These are phyloP conservation scores for Populus alba DNA, from an alignment of 345 rosid species.

Conservation along the genomic window DNA sequence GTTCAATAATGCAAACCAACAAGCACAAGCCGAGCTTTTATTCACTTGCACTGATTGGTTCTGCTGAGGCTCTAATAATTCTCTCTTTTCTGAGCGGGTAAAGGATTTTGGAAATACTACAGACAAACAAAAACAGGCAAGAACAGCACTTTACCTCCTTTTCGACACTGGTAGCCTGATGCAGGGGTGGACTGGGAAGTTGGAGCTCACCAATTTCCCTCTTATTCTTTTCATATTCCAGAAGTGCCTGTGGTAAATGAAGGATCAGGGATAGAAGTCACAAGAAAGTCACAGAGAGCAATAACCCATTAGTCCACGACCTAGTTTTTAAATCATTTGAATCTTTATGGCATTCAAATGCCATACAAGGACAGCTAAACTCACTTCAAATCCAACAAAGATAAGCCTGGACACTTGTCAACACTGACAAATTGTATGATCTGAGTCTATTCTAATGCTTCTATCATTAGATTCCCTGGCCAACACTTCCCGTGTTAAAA, in stretches of 20 bases:
- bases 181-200: conserved; percentile 56
- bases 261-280: conserved; percentile 18
- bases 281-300: background rate
- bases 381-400: background rate
- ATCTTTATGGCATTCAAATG: conserved; percentile 1
- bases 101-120: conserved; percentile 1
- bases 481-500: background rate
- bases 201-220: conserved; percentile 67
- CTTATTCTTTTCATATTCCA: conserved; percentile 80
- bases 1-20: background rate
- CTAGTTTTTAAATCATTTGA: background rate
- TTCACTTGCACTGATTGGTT: background rate
- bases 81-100: background rate
- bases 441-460: background rate
- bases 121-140: conserved; percentile 1
- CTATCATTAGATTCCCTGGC: background rate
- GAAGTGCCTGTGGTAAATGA: conserved; percentile 54
- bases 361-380: background rate
- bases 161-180: conserved; percentile 51
- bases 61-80: background rate
- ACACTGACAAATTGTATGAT: background rate
- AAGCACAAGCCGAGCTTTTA: background rate
- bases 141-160: conserved; percentile 55
- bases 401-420: background rate
- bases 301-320: background rate